Conservation (phyloP, 306 rosid species). For the Erythrophleum fordii region DNA sequence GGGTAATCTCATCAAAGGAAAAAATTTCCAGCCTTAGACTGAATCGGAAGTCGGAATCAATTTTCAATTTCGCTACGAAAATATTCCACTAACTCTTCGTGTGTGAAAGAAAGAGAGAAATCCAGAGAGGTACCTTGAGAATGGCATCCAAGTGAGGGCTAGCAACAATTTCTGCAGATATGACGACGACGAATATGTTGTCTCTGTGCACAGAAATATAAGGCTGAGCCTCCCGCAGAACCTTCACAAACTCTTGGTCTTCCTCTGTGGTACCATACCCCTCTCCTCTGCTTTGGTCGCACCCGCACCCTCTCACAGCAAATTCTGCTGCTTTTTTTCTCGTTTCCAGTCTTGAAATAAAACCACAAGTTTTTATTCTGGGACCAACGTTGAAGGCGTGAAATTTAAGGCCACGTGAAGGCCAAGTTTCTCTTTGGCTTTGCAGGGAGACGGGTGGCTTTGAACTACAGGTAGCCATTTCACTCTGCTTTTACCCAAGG, state of each 20-base stretch:
- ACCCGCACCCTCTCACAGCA: slow-evolving; percentile 34
- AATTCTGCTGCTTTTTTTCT: slow-evolving; percentile 26
- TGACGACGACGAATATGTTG: slow-evolving; percentile 56
- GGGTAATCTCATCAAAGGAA: not conserved
- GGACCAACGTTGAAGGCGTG: slow-evolving; percentile 1
- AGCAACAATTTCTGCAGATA: slow-evolving; percentile 61
- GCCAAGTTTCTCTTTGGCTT: slow-evolving; percentile 27
- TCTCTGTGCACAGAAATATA: slow-evolving; percentile 56
- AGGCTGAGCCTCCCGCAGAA: slow-evolving; percentile 71
- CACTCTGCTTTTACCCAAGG: not conserved
- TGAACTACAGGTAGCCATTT: slow-evolving; percentile 47
- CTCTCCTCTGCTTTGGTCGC: not conserved
- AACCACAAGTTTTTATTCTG: slow-evolving; percentile 1
- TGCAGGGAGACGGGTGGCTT: slow-evolving; percentile 28
- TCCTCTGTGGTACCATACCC: slow-evolving; percentile 43
- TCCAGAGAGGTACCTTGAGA: slow-evolving; percentile 52
- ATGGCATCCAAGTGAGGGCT: slow-evolving; percentile 51
- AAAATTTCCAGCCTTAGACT: not conserved
- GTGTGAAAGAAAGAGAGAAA: not conserved
- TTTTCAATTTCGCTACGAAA: not conserved
- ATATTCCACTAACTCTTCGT: not conserved
- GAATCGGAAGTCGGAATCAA: not conserved
- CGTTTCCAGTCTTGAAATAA: not conserved
- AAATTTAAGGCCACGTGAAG: slow-evolving; percentile 27
- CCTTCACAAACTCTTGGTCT: slow-evolving; percentile 57